Evolutionary conservation across 139 green algal species (phyloP).

Genomic region (Eudorina sp.): DNA sequence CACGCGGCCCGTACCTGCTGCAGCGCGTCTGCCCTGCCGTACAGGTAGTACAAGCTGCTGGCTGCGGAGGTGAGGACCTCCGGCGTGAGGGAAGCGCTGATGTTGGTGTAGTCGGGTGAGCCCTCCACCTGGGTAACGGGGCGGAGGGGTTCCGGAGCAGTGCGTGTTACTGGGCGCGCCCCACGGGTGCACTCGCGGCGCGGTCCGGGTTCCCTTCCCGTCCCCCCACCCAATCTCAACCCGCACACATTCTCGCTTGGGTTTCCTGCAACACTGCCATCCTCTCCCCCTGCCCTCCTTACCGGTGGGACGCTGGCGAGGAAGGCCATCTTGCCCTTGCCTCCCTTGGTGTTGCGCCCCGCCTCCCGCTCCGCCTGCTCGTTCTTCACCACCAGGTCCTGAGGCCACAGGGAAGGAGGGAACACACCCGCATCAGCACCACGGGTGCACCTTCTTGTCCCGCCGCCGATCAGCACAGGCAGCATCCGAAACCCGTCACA

Average conservation of each 20-base stretch:
- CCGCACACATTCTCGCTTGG: no score
- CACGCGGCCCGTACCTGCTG: not conserved
- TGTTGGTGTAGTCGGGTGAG: constrained; percentile 47
- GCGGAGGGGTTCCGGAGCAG: no score
- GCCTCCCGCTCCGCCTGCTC: constrained; percentile 33
- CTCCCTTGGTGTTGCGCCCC: not conserved
- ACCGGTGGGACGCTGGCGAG: constrained; percentile 20
- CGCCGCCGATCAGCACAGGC: no score
- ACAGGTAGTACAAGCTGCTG: constrained; percentile 32
- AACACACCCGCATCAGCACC: no score
- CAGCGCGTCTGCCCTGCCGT: not conserved
- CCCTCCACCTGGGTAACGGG: constrained; percentile 21
- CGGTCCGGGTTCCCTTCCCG: no score
- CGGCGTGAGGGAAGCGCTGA: constrained; percentile 4
- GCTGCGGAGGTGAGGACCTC: not conserved
- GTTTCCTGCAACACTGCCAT: no score
- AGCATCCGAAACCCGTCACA: no score
- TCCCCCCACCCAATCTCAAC: no score
- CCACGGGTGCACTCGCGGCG: no score
- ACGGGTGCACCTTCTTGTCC: no score
- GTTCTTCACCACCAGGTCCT: constrained; percentile 63
- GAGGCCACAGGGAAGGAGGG: not conserved
- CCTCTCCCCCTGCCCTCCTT: not conserved
- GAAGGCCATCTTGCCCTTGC: constrained; percentile 13
- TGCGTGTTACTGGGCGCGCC: no score